Evolutionary conservation across 78 protist species (phyloP).

Genomic region (Dictyostelium brefeldianum): DNA sequence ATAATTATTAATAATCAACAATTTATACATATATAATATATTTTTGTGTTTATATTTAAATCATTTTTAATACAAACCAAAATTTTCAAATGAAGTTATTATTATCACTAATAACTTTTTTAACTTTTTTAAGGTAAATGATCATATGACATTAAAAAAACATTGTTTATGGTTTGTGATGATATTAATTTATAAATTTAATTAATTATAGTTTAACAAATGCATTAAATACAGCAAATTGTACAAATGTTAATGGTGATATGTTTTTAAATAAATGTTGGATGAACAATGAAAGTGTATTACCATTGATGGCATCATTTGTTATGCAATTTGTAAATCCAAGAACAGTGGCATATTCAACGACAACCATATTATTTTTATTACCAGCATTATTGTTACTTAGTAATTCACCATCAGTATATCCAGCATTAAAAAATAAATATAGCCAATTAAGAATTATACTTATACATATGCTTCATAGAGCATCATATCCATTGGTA

Average conservation of each 20-base stretch:
- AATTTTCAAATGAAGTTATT: background rate
- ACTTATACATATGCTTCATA: constrained; percentile 61
- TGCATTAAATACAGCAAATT: constrained; percentile 11
- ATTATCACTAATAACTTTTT: background rate
- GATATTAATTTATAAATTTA: no score
- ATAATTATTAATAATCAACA: no score
- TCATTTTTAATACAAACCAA: no score
- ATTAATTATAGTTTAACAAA: background rate
- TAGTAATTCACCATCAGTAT: constrained; percentile 47
- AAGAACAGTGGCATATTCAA: constrained; percentile 63
- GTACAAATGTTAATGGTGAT: constrained; percentile 75
- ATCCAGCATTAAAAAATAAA: constrained; percentile 71
- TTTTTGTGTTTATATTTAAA: no score
- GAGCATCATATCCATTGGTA: constrained; percentile 78
- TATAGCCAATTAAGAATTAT: constrained; percentile 20
- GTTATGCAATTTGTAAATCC: constrained; percentile 81
- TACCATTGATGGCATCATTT: constrained; percentile 75
- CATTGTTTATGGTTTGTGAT: no score
- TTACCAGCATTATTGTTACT: constrained; percentile 67
- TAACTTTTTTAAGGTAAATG: background rate
- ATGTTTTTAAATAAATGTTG: constrained; percentile 68
- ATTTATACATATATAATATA: no score
- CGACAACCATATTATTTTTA: constrained; percentile 14
- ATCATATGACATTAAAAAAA: no score
- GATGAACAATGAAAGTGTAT: constrained; percentile 46